Percentiles rank a stretch among this genome's conserved stretches.
Conservation (phyloP, 2,329 filamentous ascomycete genomes). For the Exophiala oligosperma region DNA sequence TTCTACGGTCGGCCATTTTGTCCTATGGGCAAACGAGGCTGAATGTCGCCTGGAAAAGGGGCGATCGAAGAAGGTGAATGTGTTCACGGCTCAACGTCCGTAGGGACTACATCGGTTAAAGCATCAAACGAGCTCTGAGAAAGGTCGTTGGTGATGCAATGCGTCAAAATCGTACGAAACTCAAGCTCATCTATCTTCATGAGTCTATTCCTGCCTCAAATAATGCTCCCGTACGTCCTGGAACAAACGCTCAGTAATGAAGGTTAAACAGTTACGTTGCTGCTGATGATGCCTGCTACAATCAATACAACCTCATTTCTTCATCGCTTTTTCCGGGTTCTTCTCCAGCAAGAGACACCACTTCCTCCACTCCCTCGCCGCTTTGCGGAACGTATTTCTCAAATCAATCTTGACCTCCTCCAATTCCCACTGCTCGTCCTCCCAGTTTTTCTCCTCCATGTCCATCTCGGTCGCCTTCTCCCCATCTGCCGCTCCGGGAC, state of each 20-base stretch:
- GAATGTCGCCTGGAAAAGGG: too few species aligned
- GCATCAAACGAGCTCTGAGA: too few species aligned
- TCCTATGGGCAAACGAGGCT: too few species aligned
- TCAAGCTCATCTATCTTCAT: too few species aligned
- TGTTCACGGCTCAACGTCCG: too few species aligned
- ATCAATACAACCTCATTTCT: conserved; percentile 32
- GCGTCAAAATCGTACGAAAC: too few species aligned
- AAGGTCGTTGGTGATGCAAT: too few species aligned
- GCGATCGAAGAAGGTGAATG: too few species aligned
- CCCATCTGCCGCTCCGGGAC: conserved; percentile 26
- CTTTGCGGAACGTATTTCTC: conserved; percentile 41
- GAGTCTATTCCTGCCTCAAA: too few species aligned
- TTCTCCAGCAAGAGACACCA: conserved; percentile 41
- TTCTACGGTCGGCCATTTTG: too few species aligned
- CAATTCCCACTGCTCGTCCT: conserved; percentile 47
- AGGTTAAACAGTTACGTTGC: neutral
- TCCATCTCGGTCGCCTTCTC: conserved; percentile 22
- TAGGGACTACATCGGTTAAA: too few species aligned
- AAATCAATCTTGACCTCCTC: conserved; percentile 44
- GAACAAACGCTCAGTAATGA: neutral
- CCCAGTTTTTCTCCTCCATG: conserved; percentile 37
- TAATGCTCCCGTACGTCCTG: neutral
- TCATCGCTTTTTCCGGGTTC: conserved; percentile 40
- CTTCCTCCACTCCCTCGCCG: conserved; percentile 42
- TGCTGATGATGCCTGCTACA: neutral